Evolutionary conservation across 129 eudicot genomes (phyloP), one percentile per base, ranked within the genome.

Genomic region (Helichrysum umbraculigerum): DNA sequence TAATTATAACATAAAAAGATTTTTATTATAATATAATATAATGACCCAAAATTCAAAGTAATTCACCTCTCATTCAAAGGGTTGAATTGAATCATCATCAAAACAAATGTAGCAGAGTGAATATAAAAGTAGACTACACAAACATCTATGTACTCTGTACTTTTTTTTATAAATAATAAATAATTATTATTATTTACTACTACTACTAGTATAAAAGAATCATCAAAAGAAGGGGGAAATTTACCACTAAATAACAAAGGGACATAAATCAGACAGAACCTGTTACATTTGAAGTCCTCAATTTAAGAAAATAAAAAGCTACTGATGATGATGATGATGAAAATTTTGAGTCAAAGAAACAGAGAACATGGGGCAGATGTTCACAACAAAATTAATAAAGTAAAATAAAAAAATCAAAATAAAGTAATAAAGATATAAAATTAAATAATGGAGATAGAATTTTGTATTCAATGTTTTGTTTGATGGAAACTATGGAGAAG

Each of bases 1-100:
- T 54, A 54, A n/a, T 54, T 4, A 54, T 54, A 25, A 25, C 0
- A 25, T 25, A 25, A 25, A 25, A 25, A 25, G 28, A 25, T 25
- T 25, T 25, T 25, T 25, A 25, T 25, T 25, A 25, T 25, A 25
- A 25, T 17, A 54, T 54, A 19, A 60, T 60, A 21, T 20, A 60
- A 60, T 60, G 66, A 60, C 66, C 66, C 66, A 60, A 22, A 60
- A 21, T 60, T 25, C 60, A n/a, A 54, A 54, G 60, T 19, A 54
- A 1, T 16, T 54, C 21, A 54, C 60, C 17, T 54, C 60, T 16
- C 60, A 54, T 54, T 54, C 60, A 54, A 54, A 54, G 60, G 60
- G 21, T 16, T 52, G 47, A 41, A 41, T 16, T 52, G 47, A 41
- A 41, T 41, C 47, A 9, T 41, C 47, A 41, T 41, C 47, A 41